Base-by-base conservation (phyloP, 306 rosid species). In the Vachellia collinsii region DNA sequence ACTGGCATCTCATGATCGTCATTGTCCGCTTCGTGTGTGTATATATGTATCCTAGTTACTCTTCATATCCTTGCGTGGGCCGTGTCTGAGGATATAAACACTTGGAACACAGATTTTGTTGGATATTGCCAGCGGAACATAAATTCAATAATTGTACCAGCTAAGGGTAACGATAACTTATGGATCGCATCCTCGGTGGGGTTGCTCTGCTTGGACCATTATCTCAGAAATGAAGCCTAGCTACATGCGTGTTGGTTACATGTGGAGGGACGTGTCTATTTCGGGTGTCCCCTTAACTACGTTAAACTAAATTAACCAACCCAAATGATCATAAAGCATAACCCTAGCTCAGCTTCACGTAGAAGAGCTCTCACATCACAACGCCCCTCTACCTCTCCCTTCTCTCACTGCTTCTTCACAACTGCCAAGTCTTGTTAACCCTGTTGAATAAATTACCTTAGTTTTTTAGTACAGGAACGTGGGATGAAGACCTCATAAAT, bases 71-170 rank as follows among this genome's bases (percentile, higher is more conserved):
- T 73, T 54, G 85, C 51, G 82, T 77, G 66, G 79, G 82, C 62
- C 58, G 68, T 77, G 85, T 81, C 29, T 81, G 82, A 84, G 82
- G 74, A 73, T 73, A 85, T 77, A 72, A 80, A 81, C 66, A 81
- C 70, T 66, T 42, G 74, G 71, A 82, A 63, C 61, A 78, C 66
- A 79, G 72, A 72, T 78, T 79, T 85, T 79, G 81, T 74, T 78
- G 69, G 75, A 80, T 62, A 83, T 75, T 75, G 63, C 71, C 68
- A 65, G 75, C 78, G 82, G 83, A 83, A 80, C 62, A 83, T 54
- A 81, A 79, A 81, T 22, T 84, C 82, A 89, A 89, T 92, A 85
- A 92, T 90, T 88, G 95, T 72, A 88, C 84, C 12, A 54, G 75
- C 34, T 0, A 29, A 2, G 66, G 37, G 17, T 61, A 25, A 61